Evolutionary conservation across 805 yeast genomes (phyloP).

Genomic region (Starmera amethionina): DNA sequence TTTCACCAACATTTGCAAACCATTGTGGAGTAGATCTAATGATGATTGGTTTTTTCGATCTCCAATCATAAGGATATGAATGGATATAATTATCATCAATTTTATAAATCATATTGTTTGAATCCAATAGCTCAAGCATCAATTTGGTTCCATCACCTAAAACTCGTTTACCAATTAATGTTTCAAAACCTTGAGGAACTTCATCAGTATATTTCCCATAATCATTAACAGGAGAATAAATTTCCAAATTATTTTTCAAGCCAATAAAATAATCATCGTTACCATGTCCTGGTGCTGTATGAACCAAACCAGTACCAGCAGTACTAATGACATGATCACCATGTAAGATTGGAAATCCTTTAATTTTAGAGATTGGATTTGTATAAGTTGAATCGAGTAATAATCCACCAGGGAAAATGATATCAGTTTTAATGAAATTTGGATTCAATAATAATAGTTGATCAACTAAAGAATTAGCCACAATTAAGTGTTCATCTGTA

Average conservation of each 20-base stretch:
- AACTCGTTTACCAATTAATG: constrained; percentile 48
- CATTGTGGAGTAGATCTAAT: constrained; percentile 95
- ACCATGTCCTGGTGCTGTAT: constrained; percentile 98
- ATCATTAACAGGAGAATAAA: constrained; percentile 73
- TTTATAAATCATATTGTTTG: constrained; percentile 36
- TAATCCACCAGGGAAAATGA: constrained; percentile 29
- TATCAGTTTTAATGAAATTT: constrained; percentile 12
- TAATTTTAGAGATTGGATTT: constrained; percentile 40
- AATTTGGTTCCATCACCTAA: constrained; percentile 44
- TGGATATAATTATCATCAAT: constrained; percentile 49
- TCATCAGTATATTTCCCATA: constrained; percentile 55
- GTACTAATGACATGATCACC: constrained; percentile 74
- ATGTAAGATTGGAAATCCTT: constrained; percentile 49
- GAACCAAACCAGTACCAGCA: constrained; percentile 94
- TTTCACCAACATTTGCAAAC: constrained; percentile 78
- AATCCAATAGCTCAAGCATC: constrained; percentile 34
- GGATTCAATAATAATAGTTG: constrained; percentile 24
- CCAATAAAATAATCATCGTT: constrained; percentile 82
- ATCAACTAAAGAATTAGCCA: constrained; percentile 41
- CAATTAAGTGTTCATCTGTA: constrained; percentile 37
- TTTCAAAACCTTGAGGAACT: constrained; percentile 36
- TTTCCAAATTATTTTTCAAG: constrained; percentile 39
- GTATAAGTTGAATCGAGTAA: constrained; percentile 36
- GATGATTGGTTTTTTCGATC: constrained; percentile 91
- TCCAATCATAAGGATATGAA: constrained; percentile 95